Evolutionary conservation across 139 green algal genomes (phyloP), one percentile per base, ranked within the genome.

Genomic region (Desmodesmus armatus): DNA sequence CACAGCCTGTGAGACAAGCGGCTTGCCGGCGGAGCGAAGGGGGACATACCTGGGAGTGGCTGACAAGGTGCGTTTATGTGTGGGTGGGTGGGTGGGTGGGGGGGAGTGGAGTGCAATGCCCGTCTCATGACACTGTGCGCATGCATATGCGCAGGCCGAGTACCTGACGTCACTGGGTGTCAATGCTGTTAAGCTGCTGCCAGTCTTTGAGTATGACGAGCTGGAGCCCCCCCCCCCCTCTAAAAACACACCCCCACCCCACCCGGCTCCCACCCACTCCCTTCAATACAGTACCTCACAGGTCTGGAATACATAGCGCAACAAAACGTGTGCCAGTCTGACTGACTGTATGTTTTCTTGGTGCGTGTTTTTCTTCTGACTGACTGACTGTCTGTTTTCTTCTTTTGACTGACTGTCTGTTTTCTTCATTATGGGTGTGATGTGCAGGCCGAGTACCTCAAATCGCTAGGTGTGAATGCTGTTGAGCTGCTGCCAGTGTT

Each of bases 401-500:
- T n/a, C n/a, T n/a, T n/a, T n/a, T n/a, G n/a, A n/a, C n/a, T n/a
- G n/a, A n/a, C n/a, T n/a, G n/a, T n/a, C n/a, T n/a, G n/a, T n/a
- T n/a, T n/a, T n/a, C n/a, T n/a, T n/a, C n/a, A n/a, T n/a, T n/a
- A n/a, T n/a, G n/a, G n/a, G n/a, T n/a, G n/a, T n/a, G n/a, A n/a
- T 19, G 19, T 72, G 1, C 90, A 92, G 87, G 89, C 83, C 5
- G 44, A 84, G 21, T 94, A 97, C 86, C 88, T 98, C 3, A 53
- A 87, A 43, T 87, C 90, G 29, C 91, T 98, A 44, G 95, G 96
- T 7, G 85, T 99, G 47, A 99, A 92, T 43, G 95, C 95, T 11
- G 95, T 99, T 41, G 96, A 99, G 92, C 90, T 99, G 60, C 89
- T 99, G 84, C 96, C 96, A 0, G 94, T 99, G 11, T 98, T 98